These are phyloP conservation scores for Alectoria sarmentosa DNA, from an alignment of 495 filamentous ascomycete species.

Conservation along the genomic window DNA sequence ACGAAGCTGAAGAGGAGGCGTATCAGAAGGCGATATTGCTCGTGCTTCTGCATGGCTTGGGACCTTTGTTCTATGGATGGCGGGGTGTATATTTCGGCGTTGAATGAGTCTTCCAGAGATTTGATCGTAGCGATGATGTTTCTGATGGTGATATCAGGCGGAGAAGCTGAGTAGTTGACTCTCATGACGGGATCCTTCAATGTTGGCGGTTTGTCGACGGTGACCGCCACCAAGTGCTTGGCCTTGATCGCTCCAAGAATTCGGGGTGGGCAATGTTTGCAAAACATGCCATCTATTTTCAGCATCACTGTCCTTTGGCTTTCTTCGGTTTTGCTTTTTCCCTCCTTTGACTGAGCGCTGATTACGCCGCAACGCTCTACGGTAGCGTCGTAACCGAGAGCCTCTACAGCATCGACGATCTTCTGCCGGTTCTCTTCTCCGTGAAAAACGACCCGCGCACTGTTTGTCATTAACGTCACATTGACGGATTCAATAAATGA, in stretches of 20 bases:
- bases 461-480: conserved; percentile 54
- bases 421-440: conserved; percentile 46
- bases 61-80: conserved; percentile 83
- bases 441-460: conserved; percentile 48
- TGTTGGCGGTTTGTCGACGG: conserved; percentile 44
- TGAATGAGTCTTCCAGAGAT: conserved; percentile 57
- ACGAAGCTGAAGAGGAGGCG: conserved; percentile 66
- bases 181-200: conserved; percentile 57
- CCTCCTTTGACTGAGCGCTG: conserved; percentile 1
- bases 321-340: conserved; percentile 16
- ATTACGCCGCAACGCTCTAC: conserved; percentile 38
- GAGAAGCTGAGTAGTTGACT: conserved; percentile 60
- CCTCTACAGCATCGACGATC: conserved; percentile 65
- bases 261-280: conserved; percentile 68
- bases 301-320: conserved; percentile 55
- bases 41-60: conserved; percentile 57
- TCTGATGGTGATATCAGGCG: conserved; percentile 69
- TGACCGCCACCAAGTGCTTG: conserved; percentile 39
- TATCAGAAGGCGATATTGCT: conserved; percentile 52
- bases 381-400: conserved; percentile 68
- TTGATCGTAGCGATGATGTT: conserved; percentile 61
- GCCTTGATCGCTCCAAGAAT: conserved; percentile 47
- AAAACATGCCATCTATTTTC: conserved; percentile 77
- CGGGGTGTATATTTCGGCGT: conserved; percentile 63
- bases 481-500: conserved; percentile 48